These are phyloP conservation scores for Carex kokanica DNA, from an alignment of 176 grass and related monocot genomes.

Conservation along the genomic window DNA sequence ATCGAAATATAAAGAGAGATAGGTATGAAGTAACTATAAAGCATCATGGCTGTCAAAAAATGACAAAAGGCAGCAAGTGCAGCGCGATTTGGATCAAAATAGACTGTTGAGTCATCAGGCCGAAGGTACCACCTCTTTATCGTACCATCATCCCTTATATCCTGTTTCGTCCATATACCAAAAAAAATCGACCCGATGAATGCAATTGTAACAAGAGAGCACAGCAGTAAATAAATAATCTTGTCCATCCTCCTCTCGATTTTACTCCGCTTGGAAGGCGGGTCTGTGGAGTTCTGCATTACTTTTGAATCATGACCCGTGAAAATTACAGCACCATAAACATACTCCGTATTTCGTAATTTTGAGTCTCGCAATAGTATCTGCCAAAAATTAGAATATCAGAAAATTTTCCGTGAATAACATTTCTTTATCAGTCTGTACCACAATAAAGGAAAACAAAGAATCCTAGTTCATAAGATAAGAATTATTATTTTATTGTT, in stretches of 20 bases:
- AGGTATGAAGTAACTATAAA: slow-evolving; percentile 94
- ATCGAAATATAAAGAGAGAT: slow-evolving; percentile 98
- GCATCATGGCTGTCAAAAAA: slow-evolving; percentile 92
- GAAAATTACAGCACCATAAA: slow-evolving; percentile 92
- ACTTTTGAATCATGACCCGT: slow-evolving; percentile 93
- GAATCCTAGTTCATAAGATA: not conserved
- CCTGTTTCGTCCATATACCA: slow-evolving; percentile 73
- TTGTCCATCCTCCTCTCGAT: slow-evolving; percentile 88
- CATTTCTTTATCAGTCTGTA: not conserved
- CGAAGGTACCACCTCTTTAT: slow-evolving; percentile 84
- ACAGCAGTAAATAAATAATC: slow-evolving; percentile 83
- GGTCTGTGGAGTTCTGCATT: slow-evolving; percentile 91
- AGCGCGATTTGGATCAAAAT: slow-evolving; percentile 61
- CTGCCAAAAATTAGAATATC: not conserved
- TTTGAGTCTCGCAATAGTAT: slow-evolving; percentile 94
- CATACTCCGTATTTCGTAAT: slow-evolving; percentile 84
- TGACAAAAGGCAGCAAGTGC: slow-evolving; percentile 72
- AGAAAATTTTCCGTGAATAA: not conserved
- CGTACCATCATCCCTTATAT: slow-evolving; percentile 50
- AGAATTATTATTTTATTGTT: not conserved
- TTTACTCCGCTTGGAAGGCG: slow-evolving; percentile 96
- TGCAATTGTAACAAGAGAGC: slow-evolving; percentile 56
- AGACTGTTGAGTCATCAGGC: slow-evolving; percentile 55
- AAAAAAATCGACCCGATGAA: slow-evolving; percentile 84
- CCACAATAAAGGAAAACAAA: slow-evolving; percentile 11